Evolutionary conservation across 2,329 filamentous ascomycete genomes (phyloP).

Genomic region (Fusarium kyushuense): DNA sequence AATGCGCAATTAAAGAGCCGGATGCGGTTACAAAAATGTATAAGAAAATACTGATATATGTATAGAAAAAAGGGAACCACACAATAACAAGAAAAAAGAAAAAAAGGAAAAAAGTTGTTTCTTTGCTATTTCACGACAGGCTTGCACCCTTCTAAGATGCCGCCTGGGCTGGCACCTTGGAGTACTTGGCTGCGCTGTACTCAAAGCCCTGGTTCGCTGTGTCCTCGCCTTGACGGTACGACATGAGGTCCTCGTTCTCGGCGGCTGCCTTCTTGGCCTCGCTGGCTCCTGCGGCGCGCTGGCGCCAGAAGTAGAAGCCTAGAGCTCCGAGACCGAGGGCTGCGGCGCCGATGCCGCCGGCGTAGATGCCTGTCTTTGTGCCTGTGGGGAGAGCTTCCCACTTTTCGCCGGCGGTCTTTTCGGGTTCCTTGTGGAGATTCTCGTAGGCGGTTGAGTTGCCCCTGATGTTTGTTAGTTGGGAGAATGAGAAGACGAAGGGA

Average conservation of each 20-base stretch:
- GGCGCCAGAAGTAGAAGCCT: conserved; percentile 66
- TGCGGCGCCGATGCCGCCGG: conserved; percentile 58
- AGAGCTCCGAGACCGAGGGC: conserved; percentile 57
- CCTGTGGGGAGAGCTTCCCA: conserved; percentile 64
- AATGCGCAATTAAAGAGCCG: conserved; percentile 33
- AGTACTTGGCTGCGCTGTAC: conserved; percentile 42
- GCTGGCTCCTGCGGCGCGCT: conserved; percentile 63
- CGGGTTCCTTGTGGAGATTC: conserved; percentile 55
- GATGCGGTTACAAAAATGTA: background rate
- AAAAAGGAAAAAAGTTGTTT: background rate
- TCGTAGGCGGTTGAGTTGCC: conserved; percentile 69
- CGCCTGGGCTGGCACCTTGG: conserved; percentile 24
- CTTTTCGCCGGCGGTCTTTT: conserved; percentile 63
- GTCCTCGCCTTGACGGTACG: conserved; percentile 55
- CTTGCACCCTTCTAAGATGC: conserved; percentile 16
- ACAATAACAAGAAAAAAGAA: background rate
- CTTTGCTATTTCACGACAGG: background rate
- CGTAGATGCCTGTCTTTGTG: conserved; percentile 67
- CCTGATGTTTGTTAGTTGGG: conserved; percentile 48
- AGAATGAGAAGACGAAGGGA: rapidly evolving
- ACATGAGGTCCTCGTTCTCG: conserved; percentile 65
- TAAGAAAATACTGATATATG: conserved; percentile 1
- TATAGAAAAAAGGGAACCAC: background rate
- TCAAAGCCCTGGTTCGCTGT: conserved; percentile 45
- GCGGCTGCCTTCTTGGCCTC: conserved; percentile 63